A percentile compares a stretch with the other conserved stretches of the same genome.
phyloP scores from a whole-genome alignment of 2,329 filamentous ascomycete genomes.

The Rugonectria rugulosa region DNA sequence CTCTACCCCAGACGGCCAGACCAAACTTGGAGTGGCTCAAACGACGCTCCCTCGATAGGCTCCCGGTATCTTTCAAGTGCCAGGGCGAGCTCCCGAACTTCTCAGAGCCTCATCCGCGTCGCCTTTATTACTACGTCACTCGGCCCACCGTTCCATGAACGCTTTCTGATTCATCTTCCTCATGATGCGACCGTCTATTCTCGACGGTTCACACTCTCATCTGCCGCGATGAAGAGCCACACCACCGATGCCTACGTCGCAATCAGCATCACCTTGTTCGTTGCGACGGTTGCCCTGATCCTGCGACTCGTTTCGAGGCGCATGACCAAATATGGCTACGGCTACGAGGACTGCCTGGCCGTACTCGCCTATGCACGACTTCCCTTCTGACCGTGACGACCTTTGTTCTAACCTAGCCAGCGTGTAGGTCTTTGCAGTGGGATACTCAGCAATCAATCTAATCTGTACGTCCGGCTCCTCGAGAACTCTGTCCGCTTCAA shows the following conservation, averaged over 20 bases:
- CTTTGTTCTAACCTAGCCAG: not conserved
- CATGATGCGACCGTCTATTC: not conserved
- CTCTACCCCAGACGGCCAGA: not conserved
- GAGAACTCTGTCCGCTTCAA: too few relatives aligned
- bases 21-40: not conserved
- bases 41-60: not conserved
- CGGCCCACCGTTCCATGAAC: not conserved
- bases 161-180: not conserved
- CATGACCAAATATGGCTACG: slow-evolving; percentile 35
- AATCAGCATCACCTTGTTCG: slow-evolving; percentile 29
- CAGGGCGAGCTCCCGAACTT: not conserved
- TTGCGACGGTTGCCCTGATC: slow-evolving; percentile 28
- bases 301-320: slow-evolving; percentile 30
- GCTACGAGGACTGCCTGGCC: slow-evolving; percentile 30
- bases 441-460: slow-evolving; percentile 25
- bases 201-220: not conserved
- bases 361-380: slow-evolving; percentile 33
- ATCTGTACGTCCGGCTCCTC: slow-evolving; percentile 19
- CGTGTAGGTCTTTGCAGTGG: slow-evolving; percentile 26
- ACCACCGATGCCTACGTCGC: slow-evolving; percentile 25
- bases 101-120: not conserved
- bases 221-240: not conserved
- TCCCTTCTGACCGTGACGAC: slow-evolving; percentile 1
- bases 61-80: not conserved
- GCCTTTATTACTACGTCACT: not conserved